phyloP scores from a whole-genome alignment of 2,329 filamentous ascomycete species.

The Colletotrichum sojae region DNA sequence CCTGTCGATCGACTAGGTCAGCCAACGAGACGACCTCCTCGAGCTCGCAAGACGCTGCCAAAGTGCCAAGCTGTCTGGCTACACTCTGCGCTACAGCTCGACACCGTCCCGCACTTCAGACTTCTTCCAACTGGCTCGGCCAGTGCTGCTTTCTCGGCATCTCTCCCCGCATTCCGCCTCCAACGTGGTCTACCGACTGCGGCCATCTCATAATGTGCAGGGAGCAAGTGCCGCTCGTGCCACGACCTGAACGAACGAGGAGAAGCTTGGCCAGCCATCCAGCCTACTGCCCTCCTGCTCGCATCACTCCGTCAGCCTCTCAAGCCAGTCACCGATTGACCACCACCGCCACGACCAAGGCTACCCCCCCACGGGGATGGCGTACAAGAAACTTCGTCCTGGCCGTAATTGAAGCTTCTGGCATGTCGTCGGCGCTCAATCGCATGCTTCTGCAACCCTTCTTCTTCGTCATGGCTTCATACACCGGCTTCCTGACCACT shows the following conservation, averaged over 20 bases:
- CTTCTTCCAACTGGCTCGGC: neutral
- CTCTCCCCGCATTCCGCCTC: conserved; percentile 32
- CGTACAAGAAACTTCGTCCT: neutral
- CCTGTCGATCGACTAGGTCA: conserved; percentile 19
- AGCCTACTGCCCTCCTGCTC: conserved; percentile 8
- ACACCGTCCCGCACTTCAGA: conserved; percentile 3
- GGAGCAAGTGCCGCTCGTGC: conserved; percentile 22
- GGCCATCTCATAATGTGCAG: conserved; percentile 8
- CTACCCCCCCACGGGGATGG: neutral
- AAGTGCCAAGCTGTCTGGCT: neutral
- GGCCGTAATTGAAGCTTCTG: neutral
- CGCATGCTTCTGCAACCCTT: conserved; percentile 25
- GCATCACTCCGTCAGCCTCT: neutral
- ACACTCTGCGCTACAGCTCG: neutral
- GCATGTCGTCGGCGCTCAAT: conserved; percentile 15
- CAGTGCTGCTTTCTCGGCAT: conserved; percentile 4
- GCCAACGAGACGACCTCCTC: conserved; percentile 12
- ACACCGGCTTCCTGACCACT: neutral
- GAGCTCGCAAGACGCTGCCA: neutral
- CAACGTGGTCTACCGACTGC: conserved; percentile 17
- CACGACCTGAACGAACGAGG: conserved; percentile 13
- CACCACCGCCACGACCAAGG: neutral
- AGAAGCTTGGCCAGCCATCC: conserved; percentile 8
- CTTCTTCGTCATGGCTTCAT: conserved; percentile 25
- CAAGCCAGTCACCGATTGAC: neutral